These are phyloP conservation scores for Solanum habrochaites DNA, from an alignment of 257 asterid species.

Conservation along the genomic window DNA sequence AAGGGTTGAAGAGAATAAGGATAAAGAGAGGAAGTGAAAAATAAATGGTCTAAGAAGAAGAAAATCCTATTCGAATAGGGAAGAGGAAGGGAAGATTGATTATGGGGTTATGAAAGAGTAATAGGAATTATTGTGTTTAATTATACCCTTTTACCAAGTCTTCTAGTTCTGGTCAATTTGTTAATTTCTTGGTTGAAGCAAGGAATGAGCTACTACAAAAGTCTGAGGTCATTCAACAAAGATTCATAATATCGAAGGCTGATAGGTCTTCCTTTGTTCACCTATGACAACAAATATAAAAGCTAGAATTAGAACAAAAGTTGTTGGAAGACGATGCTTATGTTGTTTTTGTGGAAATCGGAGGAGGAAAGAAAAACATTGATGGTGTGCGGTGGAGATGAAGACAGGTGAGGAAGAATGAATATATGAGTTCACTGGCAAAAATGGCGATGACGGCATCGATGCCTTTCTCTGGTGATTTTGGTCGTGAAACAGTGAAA, in stretches of 20 bases:
- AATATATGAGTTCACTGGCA: too few relatives aligned
- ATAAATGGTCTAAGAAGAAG: constrained; percentile 56
- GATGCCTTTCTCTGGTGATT: too few relatives aligned
- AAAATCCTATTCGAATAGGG: constrained; percentile 29
- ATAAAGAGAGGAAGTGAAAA: constrained; percentile 39
- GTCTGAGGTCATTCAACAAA: constrained; percentile 60
- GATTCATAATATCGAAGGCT: constrained; percentile 60
- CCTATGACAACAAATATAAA: constrained; percentile 54
- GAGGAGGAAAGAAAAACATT: too few relatives aligned
- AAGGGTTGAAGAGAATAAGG: constrained; percentile 15
- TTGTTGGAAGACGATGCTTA: constrained; percentile 69
- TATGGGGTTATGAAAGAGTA: constrained; percentile 24
- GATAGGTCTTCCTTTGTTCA: constrained; percentile 73
- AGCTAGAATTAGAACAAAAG: constrained; percentile 64
- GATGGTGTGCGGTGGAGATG: too few relatives aligned
- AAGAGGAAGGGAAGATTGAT: background rate
- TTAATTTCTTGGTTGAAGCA: constrained; percentile 59
- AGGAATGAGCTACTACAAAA: constrained; percentile 49
- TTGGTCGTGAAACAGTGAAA: too few relatives aligned
- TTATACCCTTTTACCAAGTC: constrained; percentile 45
- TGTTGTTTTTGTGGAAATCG: too few relatives aligned
- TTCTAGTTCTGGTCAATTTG: constrained; percentile 32
- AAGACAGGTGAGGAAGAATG: too few relatives aligned
- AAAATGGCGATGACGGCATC: too few relatives aligned
- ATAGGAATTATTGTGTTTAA: constrained; percentile 31